Conservation (phyloP, 306 rosid genomes). For the Rosa multiflora region DNA sequence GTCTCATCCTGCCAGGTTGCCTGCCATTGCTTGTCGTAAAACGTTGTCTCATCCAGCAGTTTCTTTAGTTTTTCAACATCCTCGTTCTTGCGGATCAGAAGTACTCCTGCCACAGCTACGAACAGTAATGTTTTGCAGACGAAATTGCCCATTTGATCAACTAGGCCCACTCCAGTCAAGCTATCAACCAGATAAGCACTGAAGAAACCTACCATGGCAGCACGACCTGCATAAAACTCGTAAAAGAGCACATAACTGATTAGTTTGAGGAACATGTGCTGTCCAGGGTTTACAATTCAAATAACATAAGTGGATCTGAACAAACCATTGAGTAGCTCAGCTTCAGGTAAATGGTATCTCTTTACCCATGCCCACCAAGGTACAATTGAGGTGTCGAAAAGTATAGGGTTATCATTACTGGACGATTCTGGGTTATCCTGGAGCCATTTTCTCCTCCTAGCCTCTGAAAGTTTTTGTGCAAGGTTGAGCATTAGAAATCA, state of each 20-base stretch:
- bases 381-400: slow-evolving; percentile 85
- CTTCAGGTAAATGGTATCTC: slow-evolving; percentile 98
- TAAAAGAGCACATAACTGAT: neutral
- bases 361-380: slow-evolving; percentile 99
- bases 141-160: slow-evolving; percentile 90
- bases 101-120: slow-evolving; percentile 82
- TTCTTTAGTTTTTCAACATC: slow-evolving; percentile 77
- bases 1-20: slow-evolving; percentile 97
- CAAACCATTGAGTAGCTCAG: slow-evolving; percentile 90
- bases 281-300: slow-evolving; percentile 9
- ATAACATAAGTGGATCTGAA: slow-evolving; percentile 20
- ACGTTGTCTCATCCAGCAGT: slow-evolving; percentile 86
- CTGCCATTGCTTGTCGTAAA: slow-evolving; percentile 98
- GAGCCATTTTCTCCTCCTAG: slow-evolving; percentile 92
- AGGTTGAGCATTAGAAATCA: slow-evolving; percentile 28
- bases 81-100: slow-evolving; percentile 89
- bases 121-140: slow-evolving; percentile 92
- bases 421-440: slow-evolving; percentile 83
- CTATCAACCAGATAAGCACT: slow-evolving; percentile 97
- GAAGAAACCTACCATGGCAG: slow-evolving; percentile 73
- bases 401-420: slow-evolving; percentile 66
- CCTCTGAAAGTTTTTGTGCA: slow-evolving; percentile 60
- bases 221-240: slow-evolving; percentile 48
- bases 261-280: slow-evolving; percentile 14
- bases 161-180: slow-evolving; percentile 98